These are phyloP conservation scores for Clitoria ternatea DNA, from an alignment of 306 rosid species.

Conservation along the genomic window DNA sequence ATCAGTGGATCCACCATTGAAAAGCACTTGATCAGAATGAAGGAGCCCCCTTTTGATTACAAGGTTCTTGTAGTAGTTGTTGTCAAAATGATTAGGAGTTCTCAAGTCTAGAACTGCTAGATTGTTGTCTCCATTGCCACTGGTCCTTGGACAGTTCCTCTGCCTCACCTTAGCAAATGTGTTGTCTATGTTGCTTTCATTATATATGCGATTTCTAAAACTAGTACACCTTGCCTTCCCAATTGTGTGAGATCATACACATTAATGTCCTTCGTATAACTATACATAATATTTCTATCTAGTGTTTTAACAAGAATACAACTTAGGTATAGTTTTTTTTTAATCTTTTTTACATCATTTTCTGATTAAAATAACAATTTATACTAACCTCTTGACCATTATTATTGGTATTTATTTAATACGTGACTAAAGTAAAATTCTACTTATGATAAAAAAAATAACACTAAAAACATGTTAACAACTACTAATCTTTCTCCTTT, in stretches of 20 bases:
- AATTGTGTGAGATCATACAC: constrained; percentile 76
- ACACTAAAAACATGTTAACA: too few species aligned
- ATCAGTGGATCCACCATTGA: constrained; percentile 67
- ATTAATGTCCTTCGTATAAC: too few species aligned
- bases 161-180: constrained; percentile 51
- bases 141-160: constrained; percentile 36
- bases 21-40: constrained; percentile 63
- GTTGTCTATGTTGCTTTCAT: constrained; percentile 46
- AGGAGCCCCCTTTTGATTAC: constrained; percentile 59
- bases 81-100: constrained; percentile 57
- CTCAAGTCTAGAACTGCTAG: constrained; percentile 47
- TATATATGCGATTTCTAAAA: constrained; percentile 55
- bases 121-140: constrained; percentile 53
- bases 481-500: too few species aligned
- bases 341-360: too few species aligned
- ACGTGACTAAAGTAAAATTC: too few species aligned
- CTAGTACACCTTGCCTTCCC: constrained; percentile 63
- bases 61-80: constrained; percentile 59
- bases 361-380: too few species aligned
- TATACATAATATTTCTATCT: too few species aligned
- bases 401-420: too few species aligned
- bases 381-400: too few species aligned
- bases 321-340: too few species aligned
- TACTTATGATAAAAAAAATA: too few species aligned
- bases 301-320: too few species aligned